Percentiles rank a stretch among this genome's conserved stretches.
phyloP scores from a whole-genome alignment of 1,284 basidiomycete genomes.

The Pseudozyma tsukubaensis region DNA sequence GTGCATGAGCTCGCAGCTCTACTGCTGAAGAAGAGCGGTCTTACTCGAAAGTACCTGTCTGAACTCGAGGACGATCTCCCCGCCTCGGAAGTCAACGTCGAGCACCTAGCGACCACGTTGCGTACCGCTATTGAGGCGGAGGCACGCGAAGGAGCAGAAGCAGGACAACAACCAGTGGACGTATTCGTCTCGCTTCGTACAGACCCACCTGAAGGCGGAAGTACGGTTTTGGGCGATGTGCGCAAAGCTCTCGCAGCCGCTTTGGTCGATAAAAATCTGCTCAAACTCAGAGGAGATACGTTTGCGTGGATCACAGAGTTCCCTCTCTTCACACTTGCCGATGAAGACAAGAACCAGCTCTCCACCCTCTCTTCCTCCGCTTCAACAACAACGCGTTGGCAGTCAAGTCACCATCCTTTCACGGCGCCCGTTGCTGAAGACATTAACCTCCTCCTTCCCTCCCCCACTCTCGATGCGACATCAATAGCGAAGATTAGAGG shows the following conservation, averaged over 20 bases:
- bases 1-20: slow-evolving; percentile 50
- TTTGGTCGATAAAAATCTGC: slow-evolving; percentile 75
- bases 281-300: slow-evolving; percentile 73
- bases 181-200: slow-evolving; percentile 44
- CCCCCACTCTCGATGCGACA: slow-evolving; percentile 5
- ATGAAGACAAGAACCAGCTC: slow-evolving; percentile 86
- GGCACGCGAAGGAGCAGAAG: slow-evolving; percentile 71
- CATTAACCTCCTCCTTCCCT: slow-evolving; percentile 77
- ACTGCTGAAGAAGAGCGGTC: slow-evolving; percentile 54
- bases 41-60: slow-evolving; percentile 30
- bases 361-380: slow-evolving; percentile 69
- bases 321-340: slow-evolving; percentile 88
- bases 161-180: slow-evolving; percentile 15
- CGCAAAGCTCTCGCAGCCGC: slow-evolving; percentile 77
- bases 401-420: slow-evolving; percentile 92
- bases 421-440: slow-evolving; percentile 94
- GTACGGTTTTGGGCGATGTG: slow-evolving; percentile 81
- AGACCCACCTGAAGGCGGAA: slow-evolving; percentile 76
- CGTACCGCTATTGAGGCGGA: slow-evolving; percentile 70
- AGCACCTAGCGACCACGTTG: slow-evolving; percentile 25
- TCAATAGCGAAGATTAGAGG: slow-evolving; percentile 74
- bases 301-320: slow-evolving; percentile 97
- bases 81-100: slow-evolving; percentile 42
- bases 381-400: slow-evolving; percentile 74
- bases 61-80: slow-evolving; percentile 20